Conservation (phyloP, 2,329 filamentous ascomycete species). For the Penicillium nordicum region DNA sequence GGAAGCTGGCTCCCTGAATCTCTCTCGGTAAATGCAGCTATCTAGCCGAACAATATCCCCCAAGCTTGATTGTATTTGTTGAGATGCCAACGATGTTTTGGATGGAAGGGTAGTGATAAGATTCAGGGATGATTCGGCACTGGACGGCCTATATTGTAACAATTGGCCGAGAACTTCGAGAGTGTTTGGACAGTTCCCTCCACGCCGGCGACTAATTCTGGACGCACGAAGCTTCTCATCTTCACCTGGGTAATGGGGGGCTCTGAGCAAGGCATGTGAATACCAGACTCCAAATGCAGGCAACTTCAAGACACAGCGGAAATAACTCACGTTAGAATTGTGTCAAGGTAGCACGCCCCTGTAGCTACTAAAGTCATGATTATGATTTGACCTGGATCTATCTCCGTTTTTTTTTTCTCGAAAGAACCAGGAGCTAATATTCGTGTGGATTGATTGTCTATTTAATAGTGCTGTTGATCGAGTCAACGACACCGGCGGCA, state of each 20-base stretch:
- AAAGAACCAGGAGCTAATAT: background rate
- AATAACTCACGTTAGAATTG: slow-evolving; percentile 58
- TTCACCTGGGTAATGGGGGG: slow-evolving; percentile 61
- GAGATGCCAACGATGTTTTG: slow-evolving; percentile 49
- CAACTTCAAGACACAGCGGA: background rate
- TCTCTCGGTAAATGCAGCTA: slow-evolving; percentile 59
- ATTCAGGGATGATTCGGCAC: slow-evolving; percentile 27
- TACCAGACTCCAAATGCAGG: background rate
- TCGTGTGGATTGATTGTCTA: background rate
- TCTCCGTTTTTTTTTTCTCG: background rate
- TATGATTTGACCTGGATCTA: background rate
- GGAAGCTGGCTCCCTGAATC: slow-evolving; percentile 57
- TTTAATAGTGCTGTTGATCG: background rate
- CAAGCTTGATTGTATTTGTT: slow-evolving; percentile 56
- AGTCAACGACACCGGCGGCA: background rate
- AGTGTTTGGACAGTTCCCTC: slow-evolving; percentile 70
- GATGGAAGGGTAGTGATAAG: slow-evolving; percentile 53
- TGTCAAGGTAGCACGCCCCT: slow-evolving; percentile 69
- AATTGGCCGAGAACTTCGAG: slow-evolving; percentile 69
- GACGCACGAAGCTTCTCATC: slow-evolving; percentile 70
- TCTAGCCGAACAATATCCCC: slow-evolving; percentile 49
- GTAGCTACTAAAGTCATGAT: slow-evolving; percentile 58
- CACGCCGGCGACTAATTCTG: slow-evolving; percentile 57
- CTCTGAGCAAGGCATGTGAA: slow-evolving; percentile 18
- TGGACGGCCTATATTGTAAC: slow-evolving; percentile 26